These are phyloP conservation scores for Tolypocladium album DNA, from an alignment of 2,329 filamentous ascomycete genomes.

Conservation along the genomic window DNA sequence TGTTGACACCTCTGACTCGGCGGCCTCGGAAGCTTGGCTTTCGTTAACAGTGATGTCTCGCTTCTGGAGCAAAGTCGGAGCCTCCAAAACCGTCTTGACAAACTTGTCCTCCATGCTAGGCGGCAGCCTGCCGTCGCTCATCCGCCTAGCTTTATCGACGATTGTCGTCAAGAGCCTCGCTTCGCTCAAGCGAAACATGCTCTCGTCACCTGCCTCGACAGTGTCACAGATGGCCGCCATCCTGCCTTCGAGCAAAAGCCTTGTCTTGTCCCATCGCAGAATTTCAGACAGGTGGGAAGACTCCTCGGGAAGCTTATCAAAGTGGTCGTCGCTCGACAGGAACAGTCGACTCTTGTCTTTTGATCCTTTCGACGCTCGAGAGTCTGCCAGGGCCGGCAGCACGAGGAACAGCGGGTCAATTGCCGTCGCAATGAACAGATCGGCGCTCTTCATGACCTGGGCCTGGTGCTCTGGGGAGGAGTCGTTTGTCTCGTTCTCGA, in stretches of 20 bases:
- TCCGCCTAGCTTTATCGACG: slow-evolving; percentile 58
- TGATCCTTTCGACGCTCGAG: slow-evolving; percentile 26
- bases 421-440: slow-evolving; percentile 74
- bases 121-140: slow-evolving; percentile 58
- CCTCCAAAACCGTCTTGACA: slow-evolving; percentile 63
- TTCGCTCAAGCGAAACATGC: slow-evolving; percentile 71
- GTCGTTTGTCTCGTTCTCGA: slow-evolving; percentile 8
- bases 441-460: slow-evolving; percentile 50
- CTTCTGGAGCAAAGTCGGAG: slow-evolving; percentile 61
- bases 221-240: slow-evolving; percentile 68
- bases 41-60: slow-evolving; percentile 32
- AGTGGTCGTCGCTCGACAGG: slow-evolving; percentile 59
- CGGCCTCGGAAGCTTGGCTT: slow-evolving; percentile 5
- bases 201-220: slow-evolving; percentile 73
- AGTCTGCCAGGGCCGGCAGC: slow-evolving; percentile 55
- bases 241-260: slow-evolving; percentile 47
- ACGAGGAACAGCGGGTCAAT: slow-evolving; percentile 79
- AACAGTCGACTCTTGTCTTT: slow-evolving; percentile 50
- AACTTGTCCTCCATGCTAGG: slow-evolving; percentile 78
- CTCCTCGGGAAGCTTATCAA: slow-evolving; percentile 48
- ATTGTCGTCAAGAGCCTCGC: slow-evolving; percentile 58
- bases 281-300: slow-evolving; percentile 50
- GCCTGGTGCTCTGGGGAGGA: slow-evolving; percentile 9
- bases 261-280: slow-evolving; percentile 35
- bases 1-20: slow-evolving; percentile 11